Conservation (phyloP, 352 stramenopile genomes). For the Phytophthora gonapodyides region DNA sequence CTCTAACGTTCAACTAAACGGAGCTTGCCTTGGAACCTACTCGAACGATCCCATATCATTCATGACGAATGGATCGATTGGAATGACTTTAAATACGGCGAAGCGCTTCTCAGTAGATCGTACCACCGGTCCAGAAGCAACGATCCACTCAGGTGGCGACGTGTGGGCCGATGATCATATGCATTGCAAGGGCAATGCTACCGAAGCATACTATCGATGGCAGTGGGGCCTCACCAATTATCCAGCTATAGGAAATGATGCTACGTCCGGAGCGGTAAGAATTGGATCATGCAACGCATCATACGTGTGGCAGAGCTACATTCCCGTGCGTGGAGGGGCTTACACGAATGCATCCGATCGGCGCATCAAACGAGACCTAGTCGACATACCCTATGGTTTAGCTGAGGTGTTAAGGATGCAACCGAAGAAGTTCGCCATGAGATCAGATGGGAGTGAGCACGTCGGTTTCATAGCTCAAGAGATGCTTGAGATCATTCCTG, state of each 20-base stretch:
- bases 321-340: background rate
- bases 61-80: too few relatives aligned
- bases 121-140: background rate
- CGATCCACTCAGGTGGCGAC: background rate
- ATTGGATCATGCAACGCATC: background rate
- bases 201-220: background rate
- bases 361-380: background rate
- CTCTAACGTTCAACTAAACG: background rate
- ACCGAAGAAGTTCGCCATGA: background rate
- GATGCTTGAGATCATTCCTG: background rate
- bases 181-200: background rate
- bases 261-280: background rate
- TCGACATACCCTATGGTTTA: background rate
- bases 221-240: background rate
- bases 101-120: too few relatives aligned
- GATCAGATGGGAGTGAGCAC: background rate
- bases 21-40: too few relatives aligned
- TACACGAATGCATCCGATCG: slow-evolving; percentile 8
- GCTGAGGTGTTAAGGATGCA: background rate
- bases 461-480: slow-evolving; percentile 5
- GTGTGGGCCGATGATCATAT: background rate
- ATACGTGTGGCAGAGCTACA: background rate
- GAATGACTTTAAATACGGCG: too few relatives aligned
- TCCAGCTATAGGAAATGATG: background rate
- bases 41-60: too few relatives aligned